phyloP scores from a whole-genome alignment of 2,329 filamentous ascomycete genomes.

The Xylariaceae sp. region DNA sequence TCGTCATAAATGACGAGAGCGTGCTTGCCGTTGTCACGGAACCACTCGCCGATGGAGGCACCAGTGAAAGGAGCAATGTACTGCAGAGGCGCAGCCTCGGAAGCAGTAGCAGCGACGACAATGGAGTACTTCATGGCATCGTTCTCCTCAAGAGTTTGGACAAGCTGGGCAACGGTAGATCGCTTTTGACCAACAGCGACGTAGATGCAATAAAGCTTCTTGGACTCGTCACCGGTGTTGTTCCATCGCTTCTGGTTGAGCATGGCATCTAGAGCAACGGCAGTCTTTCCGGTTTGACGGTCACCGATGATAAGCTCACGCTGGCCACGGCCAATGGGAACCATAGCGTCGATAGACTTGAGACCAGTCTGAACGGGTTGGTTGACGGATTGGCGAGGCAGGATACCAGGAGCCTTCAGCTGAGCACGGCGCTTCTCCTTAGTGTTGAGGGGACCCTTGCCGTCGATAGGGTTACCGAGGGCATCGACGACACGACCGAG shows the following conservation, averaged over 20 bases:
- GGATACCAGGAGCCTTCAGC: conserved; percentile 98
- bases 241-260: conserved; percentile 99
- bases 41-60: conserved; percentile 68
- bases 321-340: conserved; percentile 99
- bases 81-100: conserved; percentile 93
- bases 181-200: conserved; percentile 99
- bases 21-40: conserved; percentile 86
- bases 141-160: conserved; percentile 99
- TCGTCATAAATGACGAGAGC: conserved; percentile 92
- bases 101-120: conserved; percentile 93
- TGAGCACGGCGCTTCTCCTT: conserved; percentile 93
- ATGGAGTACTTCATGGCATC: conserved; percentile 99
- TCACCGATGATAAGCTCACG: conserved; percentile 99
- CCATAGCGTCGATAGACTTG: conserved; percentile 99
- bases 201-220: conserved; percentile 99
- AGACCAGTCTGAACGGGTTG: conserved; percentile 99
- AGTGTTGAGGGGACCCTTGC: conserved; percentile 96
- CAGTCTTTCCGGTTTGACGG: conserved; percentile 99
- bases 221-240: conserved; percentile 79
- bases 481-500: conserved; percentile 98
- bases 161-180: conserved; percentile 97
- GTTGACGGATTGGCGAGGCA: conserved; percentile 96
- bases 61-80: conserved; percentile 94
- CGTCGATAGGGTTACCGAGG: conserved; percentile 98
- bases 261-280: conserved; percentile 96